phyloP scores from a whole-genome alignment of 441 rosid genomes.

The Populus tomentosa region DNA sequence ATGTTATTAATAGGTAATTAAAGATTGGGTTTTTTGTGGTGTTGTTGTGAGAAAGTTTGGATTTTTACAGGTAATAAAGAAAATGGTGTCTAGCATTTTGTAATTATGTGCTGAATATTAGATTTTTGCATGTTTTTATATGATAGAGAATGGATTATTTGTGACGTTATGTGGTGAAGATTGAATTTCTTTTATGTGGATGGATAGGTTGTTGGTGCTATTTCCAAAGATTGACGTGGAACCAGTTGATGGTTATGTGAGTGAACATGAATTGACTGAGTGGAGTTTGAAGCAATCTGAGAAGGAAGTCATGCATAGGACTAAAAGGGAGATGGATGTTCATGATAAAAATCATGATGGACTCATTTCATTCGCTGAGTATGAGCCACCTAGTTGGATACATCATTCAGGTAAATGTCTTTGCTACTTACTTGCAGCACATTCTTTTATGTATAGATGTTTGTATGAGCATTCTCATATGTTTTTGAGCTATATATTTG shows the following conservation, averaged over 20 bases:
- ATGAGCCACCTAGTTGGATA: conserved; percentile 91
- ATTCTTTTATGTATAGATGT: not conserved
- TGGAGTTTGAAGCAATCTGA: conserved; percentile 73
- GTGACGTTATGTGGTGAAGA: not conserved
- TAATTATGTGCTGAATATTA: not conserved
- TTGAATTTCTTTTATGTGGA: not conserved
- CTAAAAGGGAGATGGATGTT: conserved; percentile 79
- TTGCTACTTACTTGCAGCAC: not conserved
- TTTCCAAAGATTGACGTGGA: conserved; percentile 90
- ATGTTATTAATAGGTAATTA: conserved; percentile 67
- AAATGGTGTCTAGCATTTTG: not conserved
- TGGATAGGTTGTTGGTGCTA: conserved; percentile 61
- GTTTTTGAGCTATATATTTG: not conserved
- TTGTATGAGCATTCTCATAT: not conserved
- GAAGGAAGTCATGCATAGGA: conserved; percentile 70
- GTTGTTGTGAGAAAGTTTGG: not conserved
- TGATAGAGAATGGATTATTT: not conserved
- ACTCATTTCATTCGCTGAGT: conserved; percentile 66
- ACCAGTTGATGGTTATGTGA: conserved; percentile 70
- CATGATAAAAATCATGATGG: conserved; percentile 90
- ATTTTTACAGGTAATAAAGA: conserved; percentile 35
- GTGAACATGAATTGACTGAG: conserved; percentile 71
- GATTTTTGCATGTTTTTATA: not conserved
- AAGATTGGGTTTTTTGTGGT: not conserved
- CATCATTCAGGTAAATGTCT: conserved; percentile 48